Base-by-base conservation (phyloP, 2,329 filamentous ascomycete species). In the Boeremia lycopersici region DNA sequence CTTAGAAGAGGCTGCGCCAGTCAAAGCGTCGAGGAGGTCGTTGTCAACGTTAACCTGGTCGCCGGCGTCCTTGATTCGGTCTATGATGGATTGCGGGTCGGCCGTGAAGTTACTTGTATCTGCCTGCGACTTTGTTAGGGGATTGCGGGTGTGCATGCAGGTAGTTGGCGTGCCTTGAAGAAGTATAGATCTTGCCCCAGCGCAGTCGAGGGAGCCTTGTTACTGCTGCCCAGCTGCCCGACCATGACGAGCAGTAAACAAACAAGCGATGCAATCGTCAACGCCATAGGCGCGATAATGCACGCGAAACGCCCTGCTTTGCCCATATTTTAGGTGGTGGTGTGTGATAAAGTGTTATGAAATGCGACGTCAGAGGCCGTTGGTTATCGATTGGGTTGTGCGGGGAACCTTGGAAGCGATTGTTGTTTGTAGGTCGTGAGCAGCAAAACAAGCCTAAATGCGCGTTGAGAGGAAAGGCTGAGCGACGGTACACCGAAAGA, bases 211-310 rank as follows among this genome's bases (percentile, higher is more conserved):
- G 65, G 65, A 50, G 61, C 57, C 31, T 62, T 59, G 55, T 61
- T 62, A 43, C 57, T 59, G 57, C 80, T 78, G 62, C 81, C 81
- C 56, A 82, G 81, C 63, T 84, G 83, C 31, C 83, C 84, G 45
- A 86, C 63, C 59, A 84, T 81, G 47, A 88, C 80, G 34, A 88
- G 71, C 42, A 84, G 67, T 49, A 87, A 75, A 65, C 89, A 89
- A 67, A 95, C 78, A 68, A 97, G 81, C 55, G 89, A 88, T 60
- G 84, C 89, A 67, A 95, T 78, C 17, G 91, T 93, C 70, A 96
- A 84, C 61, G 85, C 81, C 78, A 96, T 92, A 57, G 93, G 93
- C 80, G 92, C 81, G 77, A 90, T 85, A 77, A 98, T 95, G 78
- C 92, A 97, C 74, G 90, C 80, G 68, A 93, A 86, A 71, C 93